These are phyloP conservation scores for Cryphonectria carpinicola DNA, from an alignment of 2,329 filamentous ascomycete species.

Conservation along the genomic window DNA sequence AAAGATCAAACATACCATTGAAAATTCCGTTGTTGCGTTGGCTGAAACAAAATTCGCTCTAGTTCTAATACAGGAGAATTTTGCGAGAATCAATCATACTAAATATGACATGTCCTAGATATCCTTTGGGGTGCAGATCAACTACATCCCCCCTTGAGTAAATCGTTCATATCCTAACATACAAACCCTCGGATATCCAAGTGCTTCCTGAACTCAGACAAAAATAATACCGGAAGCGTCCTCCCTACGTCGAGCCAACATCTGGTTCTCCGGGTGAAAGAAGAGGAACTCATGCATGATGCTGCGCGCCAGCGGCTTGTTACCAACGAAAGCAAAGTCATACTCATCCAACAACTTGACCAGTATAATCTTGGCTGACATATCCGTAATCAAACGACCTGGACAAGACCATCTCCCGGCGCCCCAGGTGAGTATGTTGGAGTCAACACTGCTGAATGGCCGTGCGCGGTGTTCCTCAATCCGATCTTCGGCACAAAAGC, in stretches of 20 bases:
- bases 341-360: constrained; percentile 28
- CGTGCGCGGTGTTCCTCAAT: constrained; percentile 15
- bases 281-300: constrained; percentile 16
- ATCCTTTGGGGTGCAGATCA: no score
- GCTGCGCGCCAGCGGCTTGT: constrained; percentile 12
- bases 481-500: no score
- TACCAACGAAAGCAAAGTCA: constrained; percentile 27
- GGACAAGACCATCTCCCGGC: constrained; percentile 28
- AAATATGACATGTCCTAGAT: no score
- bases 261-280: constrained; percentile 13
- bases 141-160: no score
- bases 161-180: no score
- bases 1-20: no score
- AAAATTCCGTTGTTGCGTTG: no score
- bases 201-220: background rate
- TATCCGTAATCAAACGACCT: constrained; percentile 27
- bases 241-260: constrained; percentile 3
- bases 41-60: no score
- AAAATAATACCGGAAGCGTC: constrained; percentile 5
- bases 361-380: constrained; percentile 28
- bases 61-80: no score
- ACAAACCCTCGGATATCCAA: no score
- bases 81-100: no score
- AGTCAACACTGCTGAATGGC: constrained; percentile 28
- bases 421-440: constrained; percentile 30